A percentile compares a stretch with the other conserved stretches of the same genome.
Conservation (phyloP, 2,329 filamentous ascomycete species). For the Exserohilum turcica region DNA sequence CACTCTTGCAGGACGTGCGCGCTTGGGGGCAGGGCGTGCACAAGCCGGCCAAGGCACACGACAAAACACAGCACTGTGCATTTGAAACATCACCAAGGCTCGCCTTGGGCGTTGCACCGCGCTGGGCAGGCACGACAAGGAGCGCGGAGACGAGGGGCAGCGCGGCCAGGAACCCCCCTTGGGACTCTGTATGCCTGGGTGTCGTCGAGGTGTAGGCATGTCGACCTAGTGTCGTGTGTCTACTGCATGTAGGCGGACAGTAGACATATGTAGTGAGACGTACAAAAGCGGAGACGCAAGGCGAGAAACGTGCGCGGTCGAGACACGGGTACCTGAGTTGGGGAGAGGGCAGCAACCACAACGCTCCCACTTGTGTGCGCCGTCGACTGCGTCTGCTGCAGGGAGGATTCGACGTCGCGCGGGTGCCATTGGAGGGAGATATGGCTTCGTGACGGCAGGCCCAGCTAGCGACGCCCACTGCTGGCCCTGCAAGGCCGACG, state of each 20-base stretch:
- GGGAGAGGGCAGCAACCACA: slow-evolving; percentile 14
- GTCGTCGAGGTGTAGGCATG: too few relatives aligned
- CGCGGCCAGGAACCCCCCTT: neutral
- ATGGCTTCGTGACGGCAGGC: slow-evolving; percentile 11
- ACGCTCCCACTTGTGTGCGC: slow-evolving; percentile 6
- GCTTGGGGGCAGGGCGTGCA: slow-evolving; percentile 1
- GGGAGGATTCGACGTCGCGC: slow-evolving; percentile 9
- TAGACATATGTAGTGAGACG: too few relatives aligned
- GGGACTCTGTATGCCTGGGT: too few relatives aligned
- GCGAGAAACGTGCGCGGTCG: slow-evolving; percentile 5
- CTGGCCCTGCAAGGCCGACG: slow-evolving; percentile 35
- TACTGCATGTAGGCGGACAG: too few relatives aligned
- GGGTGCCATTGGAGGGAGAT: slow-evolving; percentile 19
- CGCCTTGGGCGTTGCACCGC: slow-evolving; percentile 22
- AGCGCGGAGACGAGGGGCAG: slow-evolving; percentile 10
- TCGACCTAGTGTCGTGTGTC: too few relatives aligned
- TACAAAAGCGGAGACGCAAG: neutral
- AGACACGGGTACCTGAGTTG: slow-evolving; percentile 27
- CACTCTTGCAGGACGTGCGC: neutral
- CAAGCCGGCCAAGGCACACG: slow-evolving; percentile 18
- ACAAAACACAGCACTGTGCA: slow-evolving; percentile 24
- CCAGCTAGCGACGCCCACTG: slow-evolving; percentile 21
- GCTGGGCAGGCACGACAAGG: slow-evolving; percentile 19
- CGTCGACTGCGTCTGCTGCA: slow-evolving; percentile 17
- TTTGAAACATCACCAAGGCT: slow-evolving; percentile 33